phyloP scores from a whole-genome alignment of 257 asterid genomes.

The Solanum chmielewskii region DNA sequence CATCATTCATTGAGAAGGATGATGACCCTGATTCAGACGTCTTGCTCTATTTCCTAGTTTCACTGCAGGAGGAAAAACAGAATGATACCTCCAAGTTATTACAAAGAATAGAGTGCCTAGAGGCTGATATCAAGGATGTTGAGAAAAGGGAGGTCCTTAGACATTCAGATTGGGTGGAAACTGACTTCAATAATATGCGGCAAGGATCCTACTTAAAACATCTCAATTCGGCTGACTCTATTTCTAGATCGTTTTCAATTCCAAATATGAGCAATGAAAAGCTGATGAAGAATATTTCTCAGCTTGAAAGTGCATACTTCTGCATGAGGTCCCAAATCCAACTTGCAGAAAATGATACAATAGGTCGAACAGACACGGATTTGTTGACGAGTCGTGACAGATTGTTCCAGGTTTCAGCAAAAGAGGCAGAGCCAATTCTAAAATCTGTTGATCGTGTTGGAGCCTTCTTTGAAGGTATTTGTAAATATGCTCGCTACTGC shows the following conservation, averaged over 20 bases:
- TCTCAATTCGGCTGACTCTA: not conserved
- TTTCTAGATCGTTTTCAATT: not conserved
- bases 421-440: not conserved
- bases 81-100: slow-evolving; percentile 5
- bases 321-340: slow-evolving; percentile 21
- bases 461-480: slow-evolving; percentile 34
- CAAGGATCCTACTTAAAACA: not conserved
- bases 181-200: not conserved
- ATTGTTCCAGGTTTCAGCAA: not conserved
- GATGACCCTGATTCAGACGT: slow-evolving; percentile 27
- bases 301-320: slow-evolving; percentile 40
- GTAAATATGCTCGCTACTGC: slow-evolving; percentile 35
- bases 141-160: slow-evolving; percentile 4
- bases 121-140: slow-evolving; percentile 28
- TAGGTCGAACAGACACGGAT: slow-evolving; percentile 20
- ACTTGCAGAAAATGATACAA: not conserved
- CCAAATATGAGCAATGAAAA: not conserved
- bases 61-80: slow-evolving; percentile 16
- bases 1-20: not conserved
- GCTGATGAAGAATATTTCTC: slow-evolving; percentile 17
- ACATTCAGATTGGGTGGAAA: slow-evolving; percentile 3
- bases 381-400: slow-evolving; percentile 11
- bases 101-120: slow-evolving; percentile 19
- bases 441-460: slow-evolving; percentile 13
- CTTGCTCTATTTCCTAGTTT: slow-evolving; percentile 31